These are phyloP conservation scores for Pseudozyma tsukubaensis DNA, from an alignment of 1,284 basidiomycete species.

Conservation along the genomic window DNA sequence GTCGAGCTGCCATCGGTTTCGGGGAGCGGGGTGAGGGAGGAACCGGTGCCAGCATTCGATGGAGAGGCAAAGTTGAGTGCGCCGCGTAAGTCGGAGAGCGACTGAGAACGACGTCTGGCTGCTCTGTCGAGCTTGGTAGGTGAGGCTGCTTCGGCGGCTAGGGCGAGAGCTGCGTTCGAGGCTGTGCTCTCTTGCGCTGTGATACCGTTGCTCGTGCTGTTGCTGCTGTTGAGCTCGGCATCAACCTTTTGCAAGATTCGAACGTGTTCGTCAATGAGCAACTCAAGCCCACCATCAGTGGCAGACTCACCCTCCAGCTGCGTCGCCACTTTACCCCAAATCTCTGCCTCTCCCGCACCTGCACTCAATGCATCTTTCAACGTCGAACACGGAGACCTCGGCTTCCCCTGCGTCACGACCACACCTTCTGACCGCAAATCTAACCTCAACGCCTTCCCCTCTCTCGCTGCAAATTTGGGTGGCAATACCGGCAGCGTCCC, in stretches of 20 bases:
- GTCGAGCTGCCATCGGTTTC: no score
- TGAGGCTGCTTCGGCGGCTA: neutral
- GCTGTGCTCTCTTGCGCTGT: neutral
- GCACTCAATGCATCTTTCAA: slow-evolving; percentile 51
- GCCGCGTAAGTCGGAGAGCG: slow-evolving; percentile 24
- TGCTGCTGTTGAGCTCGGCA: neutral
- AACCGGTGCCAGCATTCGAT: neutral
- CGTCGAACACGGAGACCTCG: slow-evolving; percentile 36
- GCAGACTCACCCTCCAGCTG: slow-evolving; percentile 15
- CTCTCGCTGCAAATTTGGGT: slow-evolving; percentile 24
- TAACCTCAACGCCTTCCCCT: slow-evolving; percentile 34
- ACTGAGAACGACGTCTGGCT: slow-evolving; percentile 23
- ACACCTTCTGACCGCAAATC: slow-evolving; percentile 52
- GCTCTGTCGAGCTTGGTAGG: slow-evolving; percentile 10
- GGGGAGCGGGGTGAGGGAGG: slow-evolving; percentile 7
- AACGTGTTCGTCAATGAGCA: slow-evolving; percentile 53
- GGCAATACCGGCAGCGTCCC: slow-evolving; percentile 21
- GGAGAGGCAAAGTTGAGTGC: neutral
- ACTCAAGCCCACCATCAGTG: slow-evolving; percentile 4
- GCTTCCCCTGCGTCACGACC: slow-evolving; percentile 32
- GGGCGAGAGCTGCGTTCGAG: neutral
- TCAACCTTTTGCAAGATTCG: slow-evolving; percentile 48
- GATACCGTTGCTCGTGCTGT: no score
- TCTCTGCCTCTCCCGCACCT: slow-evolving; percentile 23
- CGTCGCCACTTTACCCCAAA: slow-evolving; percentile 38